Percentiles rank a stretch among this genome's conserved stretches.
These are phyloP conservation scores for Daldinia sp. DNA, from an alignment of 2,329 filamentous ascomycete genomes.

Conservation along the genomic window DNA sequence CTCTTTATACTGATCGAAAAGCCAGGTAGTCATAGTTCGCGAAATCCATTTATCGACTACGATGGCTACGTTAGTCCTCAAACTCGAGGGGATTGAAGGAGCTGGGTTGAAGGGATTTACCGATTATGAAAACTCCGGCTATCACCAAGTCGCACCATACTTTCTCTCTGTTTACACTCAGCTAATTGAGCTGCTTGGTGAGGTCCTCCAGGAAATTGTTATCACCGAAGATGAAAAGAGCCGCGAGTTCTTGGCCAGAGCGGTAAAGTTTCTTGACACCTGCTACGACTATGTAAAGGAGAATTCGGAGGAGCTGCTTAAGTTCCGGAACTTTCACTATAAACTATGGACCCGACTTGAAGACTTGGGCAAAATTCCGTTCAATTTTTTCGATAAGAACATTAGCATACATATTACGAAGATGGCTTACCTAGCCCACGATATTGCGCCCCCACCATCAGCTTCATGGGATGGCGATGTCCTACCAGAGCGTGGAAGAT, in stretches of 20 bases:
- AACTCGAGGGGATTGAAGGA: not conserved
- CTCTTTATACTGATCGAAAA: too few species aligned
- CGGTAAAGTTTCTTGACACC: not conserved
- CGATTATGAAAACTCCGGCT: not conserved
- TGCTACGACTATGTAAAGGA: not conserved
- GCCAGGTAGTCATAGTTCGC: too few species aligned
- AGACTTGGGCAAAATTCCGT: not conserved
- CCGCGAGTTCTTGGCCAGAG: not conserved
- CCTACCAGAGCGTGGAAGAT: not conserved
- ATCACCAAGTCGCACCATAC: not conserved
- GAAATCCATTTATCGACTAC: too few species aligned
- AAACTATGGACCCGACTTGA: conserved; percentile 1
- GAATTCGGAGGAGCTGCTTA: not conserved
- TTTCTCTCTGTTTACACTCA: not conserved
- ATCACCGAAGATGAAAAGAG: not conserved
- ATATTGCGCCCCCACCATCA: not conserved
- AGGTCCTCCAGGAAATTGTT: not conserved
- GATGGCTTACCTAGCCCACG: not conserved
- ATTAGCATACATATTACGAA: conserved; percentile 2
- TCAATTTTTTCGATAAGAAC: not conserved
- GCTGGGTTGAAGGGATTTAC: not conserved
- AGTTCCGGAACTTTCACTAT: not conserved
- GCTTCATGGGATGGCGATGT: conserved; percentile 1
- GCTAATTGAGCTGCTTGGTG: not conserved
- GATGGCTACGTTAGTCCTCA: not conserved